These are phyloP conservation scores for Fomitopsis schrenkii DNA, from an alignment of 1,284 basidiomycete species.

Conservation along the genomic window DNA sequence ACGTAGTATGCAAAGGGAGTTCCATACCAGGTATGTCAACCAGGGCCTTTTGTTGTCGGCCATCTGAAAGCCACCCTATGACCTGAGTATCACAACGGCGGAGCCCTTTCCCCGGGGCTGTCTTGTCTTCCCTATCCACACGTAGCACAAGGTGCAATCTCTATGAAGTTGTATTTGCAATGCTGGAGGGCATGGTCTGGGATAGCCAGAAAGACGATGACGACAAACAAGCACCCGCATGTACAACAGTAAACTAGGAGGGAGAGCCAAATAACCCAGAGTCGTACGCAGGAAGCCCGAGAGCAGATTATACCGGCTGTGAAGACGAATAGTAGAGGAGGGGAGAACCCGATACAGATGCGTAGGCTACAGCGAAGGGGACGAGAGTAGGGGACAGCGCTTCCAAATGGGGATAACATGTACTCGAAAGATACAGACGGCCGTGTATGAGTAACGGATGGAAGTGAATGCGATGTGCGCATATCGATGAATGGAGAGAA, in stretches of 20 bases:
- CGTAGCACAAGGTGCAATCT: background rate
- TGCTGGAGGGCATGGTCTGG: background rate
- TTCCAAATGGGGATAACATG: slow-evolving; percentile 2
- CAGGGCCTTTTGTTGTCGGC: background rate
- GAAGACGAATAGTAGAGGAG: background rate
- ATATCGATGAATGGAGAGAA: background rate
- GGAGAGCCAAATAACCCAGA: background rate
- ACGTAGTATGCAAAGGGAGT: background rate
- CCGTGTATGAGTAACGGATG: slow-evolving; percentile 1
- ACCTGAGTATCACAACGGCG: background rate
- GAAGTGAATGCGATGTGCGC: background rate
- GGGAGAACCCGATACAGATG: slow-evolving; percentile 2
- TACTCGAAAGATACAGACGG: background rate
- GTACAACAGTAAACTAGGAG: background rate
- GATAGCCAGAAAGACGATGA: background rate
- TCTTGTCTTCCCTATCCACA: background rate
- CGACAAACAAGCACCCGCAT: background rate
- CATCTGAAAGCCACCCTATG: background rate
- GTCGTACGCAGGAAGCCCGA: background rate
- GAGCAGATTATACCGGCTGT: slow-evolving; percentile 1
- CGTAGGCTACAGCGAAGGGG: slow-evolving; percentile 6
- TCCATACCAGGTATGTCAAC: background rate
- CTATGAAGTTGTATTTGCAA: background rate
- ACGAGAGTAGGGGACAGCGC: background rate
- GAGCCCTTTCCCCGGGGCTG: background rate